Conservation (phyloP, 179 eudicot genomes). For the Vitellaria paradoxa region DNA sequence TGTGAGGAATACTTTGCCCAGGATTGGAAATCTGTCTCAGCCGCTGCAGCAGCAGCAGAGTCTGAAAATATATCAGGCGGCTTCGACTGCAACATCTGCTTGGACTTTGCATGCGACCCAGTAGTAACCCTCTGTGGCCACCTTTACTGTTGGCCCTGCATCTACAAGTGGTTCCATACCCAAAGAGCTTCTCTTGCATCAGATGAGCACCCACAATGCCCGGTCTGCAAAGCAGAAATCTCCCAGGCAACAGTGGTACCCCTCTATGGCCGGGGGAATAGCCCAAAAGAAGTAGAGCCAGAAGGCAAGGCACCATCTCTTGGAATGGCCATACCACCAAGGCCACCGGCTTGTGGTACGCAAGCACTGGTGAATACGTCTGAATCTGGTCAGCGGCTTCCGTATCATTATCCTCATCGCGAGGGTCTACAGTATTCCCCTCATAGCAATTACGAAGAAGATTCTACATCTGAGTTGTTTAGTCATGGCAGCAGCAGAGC, state of each 20-base stretch:
- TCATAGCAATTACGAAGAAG: constrained; percentile 12
- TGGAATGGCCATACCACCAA: constrained; percentile 53
- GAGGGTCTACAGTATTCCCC: constrained; percentile 18
- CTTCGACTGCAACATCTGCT: constrained; percentile 92
- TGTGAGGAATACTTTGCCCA: constrained; percentile 35
- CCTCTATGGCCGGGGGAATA: constrained; percentile 66
- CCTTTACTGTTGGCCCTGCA: constrained; percentile 75
- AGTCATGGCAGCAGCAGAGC: constrained; percentile 23
- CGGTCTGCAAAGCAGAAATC: constrained; percentile 85
- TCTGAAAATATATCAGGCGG: constrained; percentile 41
- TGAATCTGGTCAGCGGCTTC: constrained; percentile 34
- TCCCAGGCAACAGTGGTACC: constrained; percentile 68
- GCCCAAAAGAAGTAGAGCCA: constrained; percentile 21
- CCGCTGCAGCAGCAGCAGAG: constrained; percentile 18
- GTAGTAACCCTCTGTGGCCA: constrained; percentile 24
- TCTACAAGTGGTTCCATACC: constrained; percentile 77
- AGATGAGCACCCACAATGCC: constrained; percentile 67
- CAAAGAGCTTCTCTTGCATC: constrained; percentile 48
- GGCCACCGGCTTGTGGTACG: constrained; percentile 72
- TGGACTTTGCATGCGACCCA: constrained; percentile 70
- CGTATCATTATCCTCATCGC: constrained; percentile 41
- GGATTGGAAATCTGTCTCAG: constrained; percentile 41
- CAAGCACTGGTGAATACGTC: constrained; percentile 37
- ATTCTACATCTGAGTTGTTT: constrained; percentile 29
- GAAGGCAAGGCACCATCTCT: constrained; percentile 18